Evolutionary conservation across 768 basidiomycete genomes (phyloP).

Genomic region (Tephrocybe sp.): DNA sequence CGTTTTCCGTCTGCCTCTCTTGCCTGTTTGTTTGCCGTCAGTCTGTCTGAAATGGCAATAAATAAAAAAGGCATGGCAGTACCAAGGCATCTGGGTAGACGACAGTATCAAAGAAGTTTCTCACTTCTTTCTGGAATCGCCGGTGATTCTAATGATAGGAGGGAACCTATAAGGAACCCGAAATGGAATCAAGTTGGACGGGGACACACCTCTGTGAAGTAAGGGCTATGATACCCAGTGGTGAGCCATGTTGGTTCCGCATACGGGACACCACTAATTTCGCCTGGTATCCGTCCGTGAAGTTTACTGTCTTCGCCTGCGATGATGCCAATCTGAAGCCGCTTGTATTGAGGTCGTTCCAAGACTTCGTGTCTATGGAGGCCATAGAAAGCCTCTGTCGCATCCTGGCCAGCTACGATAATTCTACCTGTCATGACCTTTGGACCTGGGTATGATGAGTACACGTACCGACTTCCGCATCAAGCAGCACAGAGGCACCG

Average conservation of each 20-base stretch:
- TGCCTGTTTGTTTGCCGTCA: slow-evolving; percentile 30
- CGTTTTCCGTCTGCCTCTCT: slow-evolving; percentile 89
- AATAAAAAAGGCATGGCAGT: not conserved
- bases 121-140: slow-evolving; percentile 53
- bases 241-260: slow-evolving; percentile 79
- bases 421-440: not conserved
- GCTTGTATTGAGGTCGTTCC: slow-evolving; percentile 60
- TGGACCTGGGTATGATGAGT: not conserved
- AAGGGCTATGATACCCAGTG: slow-evolving; percentile 66
- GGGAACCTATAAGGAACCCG: not conserved
- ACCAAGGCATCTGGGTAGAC: slow-evolving; percentile 49
- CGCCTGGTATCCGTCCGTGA: slow-evolving; percentile 44
- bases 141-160: slow-evolving; percentile 46
- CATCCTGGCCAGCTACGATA: slow-evolving; percentile 66
- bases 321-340: slow-evolving; percentile 64
- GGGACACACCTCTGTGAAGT: slow-evolving; percentile 64
- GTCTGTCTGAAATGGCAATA: not conserved
- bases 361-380: slow-evolving; percentile 76
- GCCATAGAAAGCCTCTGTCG: slow-evolving; percentile 77
- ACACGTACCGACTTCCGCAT: slow-evolving; percentile 66
- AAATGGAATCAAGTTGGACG: not conserved
- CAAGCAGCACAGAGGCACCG: slow-evolving; percentile 69
- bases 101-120: slow-evolving; percentile 66
- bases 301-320: slow-evolving; percentile 57
- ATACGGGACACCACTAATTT: slow-evolving; percentile 70